Percentiles rank a stretch among this genome's conserved stretches.
Evolutionary conservation across 192 early-diverging fungal genomes (phyloP).

Genomic region (Chytriomyces sp.): DNA sequence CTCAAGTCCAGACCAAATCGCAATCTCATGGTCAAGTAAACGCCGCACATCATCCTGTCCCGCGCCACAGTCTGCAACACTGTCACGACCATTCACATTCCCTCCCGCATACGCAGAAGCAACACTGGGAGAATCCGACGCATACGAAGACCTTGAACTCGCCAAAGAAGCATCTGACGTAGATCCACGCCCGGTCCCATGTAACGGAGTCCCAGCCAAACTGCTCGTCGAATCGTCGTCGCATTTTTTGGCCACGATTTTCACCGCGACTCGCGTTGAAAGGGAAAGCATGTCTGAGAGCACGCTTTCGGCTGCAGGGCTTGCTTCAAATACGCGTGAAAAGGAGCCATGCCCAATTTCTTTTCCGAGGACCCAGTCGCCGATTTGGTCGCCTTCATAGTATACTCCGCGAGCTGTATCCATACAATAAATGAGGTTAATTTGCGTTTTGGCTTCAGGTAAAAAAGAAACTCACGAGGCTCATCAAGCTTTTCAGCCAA

Average conservation of each 20-base stretch:
- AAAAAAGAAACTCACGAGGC: conserved; percentile 16
- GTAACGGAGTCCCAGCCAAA: neutral
- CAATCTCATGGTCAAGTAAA: conserved; percentile 67
- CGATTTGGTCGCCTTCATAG: conserved; percentile 76
- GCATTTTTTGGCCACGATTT: conserved; percentile 66
- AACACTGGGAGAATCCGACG: neutral
- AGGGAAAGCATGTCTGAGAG: conserved; percentile 20
- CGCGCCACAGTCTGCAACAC: neutral
- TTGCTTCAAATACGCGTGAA: conserved; percentile 75
- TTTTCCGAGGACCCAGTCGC: conserved; percentile 70
- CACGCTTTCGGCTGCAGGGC: conserved; percentile 47
- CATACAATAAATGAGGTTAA: conserved; percentile 2
- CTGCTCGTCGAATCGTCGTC: neutral
- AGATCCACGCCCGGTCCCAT: neutral
- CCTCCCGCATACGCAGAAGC: neutral
- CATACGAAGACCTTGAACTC: neutral
- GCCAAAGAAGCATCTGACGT: neutral
- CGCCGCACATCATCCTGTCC: conserved; percentile 42
- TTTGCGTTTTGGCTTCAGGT: neutral
- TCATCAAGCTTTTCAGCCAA: conserved; percentile 22
- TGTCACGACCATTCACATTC: neutral
- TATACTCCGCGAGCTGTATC: conserved; percentile 43
- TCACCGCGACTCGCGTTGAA: conserved; percentile 63
- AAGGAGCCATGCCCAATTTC: conserved; percentile 79
- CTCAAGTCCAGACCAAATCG: conserved; percentile 69